Evolutionary conservation across 768 basidiomycete genomes (phyloP).

Genomic region (Tephrocybe sp.): DNA sequence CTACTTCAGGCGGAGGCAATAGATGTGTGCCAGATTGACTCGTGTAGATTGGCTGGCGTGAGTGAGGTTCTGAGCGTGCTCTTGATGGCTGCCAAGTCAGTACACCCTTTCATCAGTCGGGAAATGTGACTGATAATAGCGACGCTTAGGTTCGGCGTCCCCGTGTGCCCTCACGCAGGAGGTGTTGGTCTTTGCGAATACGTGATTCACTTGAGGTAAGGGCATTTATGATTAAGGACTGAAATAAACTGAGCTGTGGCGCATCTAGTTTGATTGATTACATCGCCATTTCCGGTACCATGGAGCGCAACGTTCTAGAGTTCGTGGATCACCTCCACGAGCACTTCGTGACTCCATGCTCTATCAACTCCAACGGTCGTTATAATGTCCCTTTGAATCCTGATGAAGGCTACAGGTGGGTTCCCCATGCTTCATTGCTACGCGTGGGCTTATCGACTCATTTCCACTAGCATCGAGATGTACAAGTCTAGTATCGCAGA

Average conservation of each 20-base stretch:
- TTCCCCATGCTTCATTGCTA: slow-evolving; percentile 2
- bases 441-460: neutral
- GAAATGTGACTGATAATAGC: neutral
- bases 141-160: slow-evolving; percentile 63
- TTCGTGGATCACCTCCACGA: slow-evolving; percentile 92
- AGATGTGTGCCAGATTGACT: slow-evolving; percentile 94
- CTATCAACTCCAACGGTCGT: slow-evolving; percentile 79
- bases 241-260: neutral
- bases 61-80: slow-evolving; percentile 90
- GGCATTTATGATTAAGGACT: neutral
- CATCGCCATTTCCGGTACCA: slow-evolving; percentile 84
- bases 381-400: slow-evolving; percentile 84
- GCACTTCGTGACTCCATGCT: slow-evolving; percentile 85
- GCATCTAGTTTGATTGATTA: slow-evolving; percentile 80
- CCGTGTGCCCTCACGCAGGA: slow-evolving; percentile 92
- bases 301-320: slow-evolving; percentile 93
- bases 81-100: slow-evolving; percentile 83
- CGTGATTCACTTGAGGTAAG: slow-evolving; percentile 76
- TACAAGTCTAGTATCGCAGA: slow-evolving; percentile 73
- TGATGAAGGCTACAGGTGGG: slow-evolving; percentile 75
- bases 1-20: slow-evolving; percentile 87
- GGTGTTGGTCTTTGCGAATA: slow-evolving; percentile 94
- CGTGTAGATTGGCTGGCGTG: slow-evolving; percentile 89
- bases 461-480: slow-evolving; percentile 79
- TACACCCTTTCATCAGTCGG: neutral